Conservation (phyloP, 208 protist species). For the Entamoeba histolytica region DNA sequence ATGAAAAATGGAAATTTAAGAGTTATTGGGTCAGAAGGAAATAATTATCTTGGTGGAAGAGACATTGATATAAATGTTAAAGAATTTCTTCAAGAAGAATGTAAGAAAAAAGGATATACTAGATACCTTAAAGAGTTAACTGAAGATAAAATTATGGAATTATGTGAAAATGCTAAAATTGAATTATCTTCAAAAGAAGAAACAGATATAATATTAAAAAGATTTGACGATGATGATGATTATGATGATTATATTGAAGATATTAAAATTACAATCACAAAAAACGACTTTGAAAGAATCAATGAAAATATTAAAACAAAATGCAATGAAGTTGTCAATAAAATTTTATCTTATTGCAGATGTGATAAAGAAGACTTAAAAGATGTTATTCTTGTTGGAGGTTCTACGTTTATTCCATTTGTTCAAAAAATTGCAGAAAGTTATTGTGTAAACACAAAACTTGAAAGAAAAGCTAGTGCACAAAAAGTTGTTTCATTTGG, state of each 20-base stretch:
- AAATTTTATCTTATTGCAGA: background rate
- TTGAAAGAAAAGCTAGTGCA: too few relatives aligned
- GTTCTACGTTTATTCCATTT: constrained; percentile 18
- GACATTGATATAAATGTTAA: background rate
- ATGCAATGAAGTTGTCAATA: background rate
- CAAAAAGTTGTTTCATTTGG: too few relatives aligned
- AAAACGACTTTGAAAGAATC: constrained; percentile 65
- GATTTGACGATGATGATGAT: too few relatives aligned
- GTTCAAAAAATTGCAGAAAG: background rate
- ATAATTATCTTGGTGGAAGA: background rate
- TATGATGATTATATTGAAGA: too few relatives aligned
- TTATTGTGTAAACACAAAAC: too few relatives aligned
- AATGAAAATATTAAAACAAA: constrained; percentile 47
- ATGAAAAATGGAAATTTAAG: constrained; percentile 67
- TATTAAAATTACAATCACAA: constrained; percentile 41
- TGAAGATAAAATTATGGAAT: too few relatives aligned
- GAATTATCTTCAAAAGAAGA: too few relatives aligned
- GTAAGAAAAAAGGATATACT: too few relatives aligned
- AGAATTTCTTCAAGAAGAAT: too few relatives aligned
- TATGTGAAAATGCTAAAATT: too few relatives aligned
- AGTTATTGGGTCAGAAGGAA: constrained; percentile 20
- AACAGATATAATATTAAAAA: too few relatives aligned
- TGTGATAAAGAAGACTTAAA: constrained; percentile 6
- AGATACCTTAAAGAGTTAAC: too few relatives aligned
- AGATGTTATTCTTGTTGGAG: constrained; percentile 28